Conservation (phyloP, 495 filamentous ascomycete genomes). For the Penicillium silybi region DNA sequence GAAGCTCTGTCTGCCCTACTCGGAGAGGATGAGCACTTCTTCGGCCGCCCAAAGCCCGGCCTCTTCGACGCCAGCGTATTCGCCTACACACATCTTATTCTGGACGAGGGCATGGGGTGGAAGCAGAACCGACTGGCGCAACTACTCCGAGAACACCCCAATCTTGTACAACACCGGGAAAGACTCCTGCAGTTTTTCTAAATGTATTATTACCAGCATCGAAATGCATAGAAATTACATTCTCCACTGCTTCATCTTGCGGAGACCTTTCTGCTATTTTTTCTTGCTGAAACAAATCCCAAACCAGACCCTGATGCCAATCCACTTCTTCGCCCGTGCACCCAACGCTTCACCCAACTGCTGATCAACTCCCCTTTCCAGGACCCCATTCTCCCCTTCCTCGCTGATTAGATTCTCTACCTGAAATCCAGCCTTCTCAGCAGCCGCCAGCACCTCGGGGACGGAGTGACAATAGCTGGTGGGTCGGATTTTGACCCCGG, state of each 20-base stretch:
- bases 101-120: slow-evolving; percentile 60
- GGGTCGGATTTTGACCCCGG: slow-evolving; percentile 58
- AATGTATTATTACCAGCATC: slow-evolving; percentile 15
- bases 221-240: slow-evolving; percentile 13
- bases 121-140: slow-evolving; percentile 41
- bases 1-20: slow-evolving; percentile 70
- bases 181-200: slow-evolving; percentile 40
- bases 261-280: slow-evolving; percentile 8
- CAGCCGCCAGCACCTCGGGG: slow-evolving; percentile 52
- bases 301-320: slow-evolving; percentile 65
- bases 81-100: slow-evolving; percentile 80
- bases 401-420: slow-evolving; percentile 30
- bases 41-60: slow-evolving; percentile 56
- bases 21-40: slow-evolving; percentile 62
- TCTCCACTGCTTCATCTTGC: not conserved
- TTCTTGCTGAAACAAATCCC: slow-evolving; percentile 54
- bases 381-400: slow-evolving; percentile 10
- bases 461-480: slow-evolving; percentile 57
- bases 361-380: slow-evolving; percentile 51
- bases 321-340: slow-evolving; percentile 62
- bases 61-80: slow-evolving; percentile 87
- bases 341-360: slow-evolving; percentile 48
- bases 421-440: slow-evolving; percentile 49
- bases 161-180: slow-evolving; percentile 53
- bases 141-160: slow-evolving; percentile 38